Conservation (phyloP, 2,329 filamentous ascomycete species). For the Pyricularia grisea region DNA sequence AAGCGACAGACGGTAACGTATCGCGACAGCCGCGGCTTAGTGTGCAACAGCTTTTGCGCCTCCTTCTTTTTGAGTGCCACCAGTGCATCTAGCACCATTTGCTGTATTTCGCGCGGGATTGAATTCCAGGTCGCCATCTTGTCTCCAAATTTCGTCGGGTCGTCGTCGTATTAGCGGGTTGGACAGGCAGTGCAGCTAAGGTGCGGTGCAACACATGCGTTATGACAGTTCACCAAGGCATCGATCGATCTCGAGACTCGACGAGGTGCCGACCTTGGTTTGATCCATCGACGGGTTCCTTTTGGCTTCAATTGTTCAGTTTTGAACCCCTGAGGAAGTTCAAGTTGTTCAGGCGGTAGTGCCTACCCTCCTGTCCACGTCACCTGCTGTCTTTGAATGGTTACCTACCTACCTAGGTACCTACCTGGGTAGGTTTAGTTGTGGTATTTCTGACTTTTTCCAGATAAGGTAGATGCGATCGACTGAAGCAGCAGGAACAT, state of each 20-base stretch:
- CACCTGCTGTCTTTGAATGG: background rate
- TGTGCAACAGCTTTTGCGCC: background rate
- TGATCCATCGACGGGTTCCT: background rate
- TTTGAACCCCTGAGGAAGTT: too few relatives aligned
- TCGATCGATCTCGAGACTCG: background rate
- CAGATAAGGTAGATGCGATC: too few relatives aligned
- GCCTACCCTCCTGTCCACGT: background rate
- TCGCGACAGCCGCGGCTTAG: slow-evolving; percentile 6
- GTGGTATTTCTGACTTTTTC: too few relatives aligned
- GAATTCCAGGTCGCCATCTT: slow-evolving; percentile 2
- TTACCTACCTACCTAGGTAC: too few relatives aligned
- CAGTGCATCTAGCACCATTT: slow-evolving; percentile 2
- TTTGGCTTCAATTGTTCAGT: background rate
- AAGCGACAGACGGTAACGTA: slow-evolving; percentile 17
- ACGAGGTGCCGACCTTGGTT: background rate
- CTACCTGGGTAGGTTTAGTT: too few relatives aligned
- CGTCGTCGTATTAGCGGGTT: background rate
- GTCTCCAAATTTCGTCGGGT: background rate
- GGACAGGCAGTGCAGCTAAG: background rate
- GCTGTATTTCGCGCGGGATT: slow-evolving; percentile 4
- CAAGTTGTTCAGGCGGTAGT: background rate
- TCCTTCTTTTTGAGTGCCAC: background rate
- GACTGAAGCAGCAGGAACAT: too few relatives aligned
- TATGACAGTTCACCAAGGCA: background rate
- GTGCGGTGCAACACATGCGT: background rate